phyloP scores from a whole-genome alignment of 768 basidiomycete genomes.

The Collybiopsis confluens region DNA sequence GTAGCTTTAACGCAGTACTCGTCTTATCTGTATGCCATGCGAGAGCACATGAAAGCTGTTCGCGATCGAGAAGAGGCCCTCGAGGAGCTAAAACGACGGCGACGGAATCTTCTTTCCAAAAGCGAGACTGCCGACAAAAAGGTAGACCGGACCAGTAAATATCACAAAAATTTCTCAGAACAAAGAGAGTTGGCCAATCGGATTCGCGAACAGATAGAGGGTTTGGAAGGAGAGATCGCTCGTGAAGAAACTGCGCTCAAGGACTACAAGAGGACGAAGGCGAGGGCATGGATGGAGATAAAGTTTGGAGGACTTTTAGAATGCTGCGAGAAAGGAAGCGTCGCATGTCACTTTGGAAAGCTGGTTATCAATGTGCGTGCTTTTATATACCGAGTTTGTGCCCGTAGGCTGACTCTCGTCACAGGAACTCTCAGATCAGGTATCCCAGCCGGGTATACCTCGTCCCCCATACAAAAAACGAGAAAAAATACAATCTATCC shows the following conservation, averaged over 20 bases:
- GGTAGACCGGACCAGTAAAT: conserved; percentile 67
- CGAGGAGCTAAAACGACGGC: conserved; percentile 68
- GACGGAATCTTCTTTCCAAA: conserved; percentile 59
- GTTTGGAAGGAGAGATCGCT: conserved; percentile 79
- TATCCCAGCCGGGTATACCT: conserved; percentile 74
- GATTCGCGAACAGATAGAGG: conserved; percentile 71
- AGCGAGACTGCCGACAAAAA: conserved; percentile 86
- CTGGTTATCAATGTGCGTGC: conserved; percentile 40
- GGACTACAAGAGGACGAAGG: conserved; percentile 75
- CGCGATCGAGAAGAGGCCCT: conserved; percentile 82
- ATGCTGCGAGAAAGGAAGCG: conserved; percentile 74
- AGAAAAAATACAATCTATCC: conserved; percentile 52
- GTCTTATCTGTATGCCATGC: conserved; percentile 61
- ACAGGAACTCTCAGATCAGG: conserved; percentile 75
- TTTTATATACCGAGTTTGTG: not conserved
- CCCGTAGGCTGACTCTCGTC: not conserved
- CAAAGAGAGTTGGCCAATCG: conserved; percentile 72
- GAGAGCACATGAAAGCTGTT: conserved; percentile 76
- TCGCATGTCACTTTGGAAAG: conserved; percentile 52
- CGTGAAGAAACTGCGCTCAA: conserved; percentile 74
- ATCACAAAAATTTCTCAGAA: conserved; percentile 29
- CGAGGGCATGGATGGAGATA: conserved; percentile 68
- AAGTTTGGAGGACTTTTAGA: conserved; percentile 89
- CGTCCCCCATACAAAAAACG: conserved; percentile 70
- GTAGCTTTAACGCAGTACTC: conserved; percentile 67